Percentiles rank a stretch among this genome's conserved stretches.
Conservation (phyloP, 129 eudicot genomes). For the Erigeron canadensis region DNA sequence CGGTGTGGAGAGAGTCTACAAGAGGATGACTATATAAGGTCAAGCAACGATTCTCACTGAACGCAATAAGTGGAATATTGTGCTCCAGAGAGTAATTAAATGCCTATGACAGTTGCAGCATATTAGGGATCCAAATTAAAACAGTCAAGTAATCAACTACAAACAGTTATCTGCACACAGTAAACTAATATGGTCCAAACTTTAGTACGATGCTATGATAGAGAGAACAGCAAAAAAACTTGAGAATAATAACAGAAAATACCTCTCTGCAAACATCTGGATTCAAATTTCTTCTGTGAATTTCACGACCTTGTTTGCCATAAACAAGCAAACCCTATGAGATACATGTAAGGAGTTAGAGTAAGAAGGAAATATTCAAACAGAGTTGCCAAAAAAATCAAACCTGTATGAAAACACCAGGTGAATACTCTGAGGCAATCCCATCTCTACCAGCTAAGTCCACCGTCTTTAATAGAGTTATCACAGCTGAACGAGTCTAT, state of each 20-base stretch:
- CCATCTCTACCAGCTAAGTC: constrained; percentile 85
- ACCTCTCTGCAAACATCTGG: constrained; percentile 78
- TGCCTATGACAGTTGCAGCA: constrained; percentile 51
- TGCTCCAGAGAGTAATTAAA: constrained; percentile 70
- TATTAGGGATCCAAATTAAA: constrained; percentile 13
- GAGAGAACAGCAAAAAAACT: constrained; percentile 1
- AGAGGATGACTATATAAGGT: constrained; percentile 79
- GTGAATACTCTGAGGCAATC: constrained; percentile 68
- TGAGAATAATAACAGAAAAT: constrained; percentile 6
- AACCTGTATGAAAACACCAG: constrained; percentile 95
- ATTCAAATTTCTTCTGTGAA: constrained; percentile 69
- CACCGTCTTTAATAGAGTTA: constrained; percentile 58
- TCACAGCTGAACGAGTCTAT: constrained; percentile 86
- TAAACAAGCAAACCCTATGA: constrained; percentile 92
- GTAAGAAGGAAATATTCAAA: constrained; percentile 5
- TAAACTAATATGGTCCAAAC: constrained; percentile 2
- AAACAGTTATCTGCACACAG: neutral
- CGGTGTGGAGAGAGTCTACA: constrained; percentile 81
- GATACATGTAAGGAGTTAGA: constrained; percentile 7
- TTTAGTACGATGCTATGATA: neutral
- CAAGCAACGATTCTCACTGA: constrained; percentile 84
- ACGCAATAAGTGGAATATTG: constrained; percentile 82
- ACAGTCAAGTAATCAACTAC: neutral
- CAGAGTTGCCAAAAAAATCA: neutral
- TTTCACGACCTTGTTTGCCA: constrained; percentile 88